These are phyloP conservation scores for Venturiaceae sp. DNA, from an alignment of 2,329 filamentous ascomycete species.

Conservation along the genomic window DNA sequence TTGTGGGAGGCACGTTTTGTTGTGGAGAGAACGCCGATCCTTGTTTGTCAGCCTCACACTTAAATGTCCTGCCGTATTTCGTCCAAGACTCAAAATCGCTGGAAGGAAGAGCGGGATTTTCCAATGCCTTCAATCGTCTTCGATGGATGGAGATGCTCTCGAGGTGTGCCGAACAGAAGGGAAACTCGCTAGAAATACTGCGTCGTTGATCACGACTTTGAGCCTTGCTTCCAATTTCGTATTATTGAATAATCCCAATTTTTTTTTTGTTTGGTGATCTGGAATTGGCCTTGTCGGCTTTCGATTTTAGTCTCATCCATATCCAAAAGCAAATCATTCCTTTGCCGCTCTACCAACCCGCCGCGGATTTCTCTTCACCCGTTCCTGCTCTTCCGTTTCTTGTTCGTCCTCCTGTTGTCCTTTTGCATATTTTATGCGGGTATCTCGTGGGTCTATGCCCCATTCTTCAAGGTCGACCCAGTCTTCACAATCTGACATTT, in stretches of 20 bases:
- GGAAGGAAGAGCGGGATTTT: too few species aligned
- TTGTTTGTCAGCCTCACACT: not conserved
- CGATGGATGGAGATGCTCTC: too few species aligned
- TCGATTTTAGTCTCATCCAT: not conserved
- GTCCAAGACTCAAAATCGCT: too few species aligned
- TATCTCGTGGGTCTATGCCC: conserved; percentile 37
- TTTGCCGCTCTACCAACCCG: conserved; percentile 3
- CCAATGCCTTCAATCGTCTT: too few species aligned
- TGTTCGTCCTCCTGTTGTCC: conserved; percentile 5
- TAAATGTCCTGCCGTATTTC: too few species aligned
- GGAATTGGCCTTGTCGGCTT: not conserved
- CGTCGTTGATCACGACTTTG: too few species aligned
- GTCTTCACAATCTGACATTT: conserved; percentile 82
- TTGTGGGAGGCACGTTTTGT: not conserved
- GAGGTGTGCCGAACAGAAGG: too few species aligned
- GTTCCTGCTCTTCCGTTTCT: conserved; percentile 4
- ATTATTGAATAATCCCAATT: too few species aligned
- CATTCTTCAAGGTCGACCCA: conserved; percentile 82
- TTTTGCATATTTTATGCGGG: conserved; percentile 4
- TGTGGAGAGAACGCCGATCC: not conserved
- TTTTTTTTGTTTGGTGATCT: too few species aligned
- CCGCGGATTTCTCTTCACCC: not conserved
- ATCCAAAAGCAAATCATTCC: not conserved
- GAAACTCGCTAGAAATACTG: too few species aligned
- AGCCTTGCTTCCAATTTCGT: too few species aligned